Base-by-base conservation (phyloP, 306 rosid genomes). In the Arachis hypogaea region DNA sequence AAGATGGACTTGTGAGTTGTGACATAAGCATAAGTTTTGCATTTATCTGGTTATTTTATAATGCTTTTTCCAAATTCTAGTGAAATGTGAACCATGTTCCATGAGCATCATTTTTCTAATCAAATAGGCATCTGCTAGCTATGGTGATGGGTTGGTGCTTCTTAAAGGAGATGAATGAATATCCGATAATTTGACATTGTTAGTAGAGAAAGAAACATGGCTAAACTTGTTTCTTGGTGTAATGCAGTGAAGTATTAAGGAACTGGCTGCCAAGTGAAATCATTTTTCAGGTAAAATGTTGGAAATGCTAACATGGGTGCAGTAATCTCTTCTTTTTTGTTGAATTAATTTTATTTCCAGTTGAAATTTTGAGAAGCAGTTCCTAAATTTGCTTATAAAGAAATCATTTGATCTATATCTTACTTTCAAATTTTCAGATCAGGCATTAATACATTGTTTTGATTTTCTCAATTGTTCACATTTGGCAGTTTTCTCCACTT, bases 401-500 rank as follows among this genome's bases (percentile, higher is more conserved):
- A 54, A 30, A 16, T 22, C 18, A 46, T 9, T 42, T 66, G 68
- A 7, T 40, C 58, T 69, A 47, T 36, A 30, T 62, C 58, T 57
- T 80, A 42, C 41, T 68, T 76, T 56, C 41, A 9, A 14, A 38
- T 71, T 76, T 69, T 30, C 70, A 56, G 57, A 68, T 72, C 59
- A 9, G 63, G 69, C 40, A 63, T 71, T 71, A 47, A 78, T 73
- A 60, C 66, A 44, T 79, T 51, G 60, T 71, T 73, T 56, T 80
- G 64, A 14, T 76, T 40, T 71, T 14, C 77, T 83, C 74, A 77
- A 73, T 71, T 51, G 77, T 72, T 55, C 16, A 72, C 33, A 63
- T 79, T 71, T 55, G 69, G n/a, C 87, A 93, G 96, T 88, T 93
- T 89, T 89, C 96, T 0, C 98, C 97, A 1, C 18, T 93, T 67